Evolutionary conservation across 1,139 yeast species (phyloP), one percentile per base, ranked within the genome.

Genomic region (Pichia sp.): DNA sequence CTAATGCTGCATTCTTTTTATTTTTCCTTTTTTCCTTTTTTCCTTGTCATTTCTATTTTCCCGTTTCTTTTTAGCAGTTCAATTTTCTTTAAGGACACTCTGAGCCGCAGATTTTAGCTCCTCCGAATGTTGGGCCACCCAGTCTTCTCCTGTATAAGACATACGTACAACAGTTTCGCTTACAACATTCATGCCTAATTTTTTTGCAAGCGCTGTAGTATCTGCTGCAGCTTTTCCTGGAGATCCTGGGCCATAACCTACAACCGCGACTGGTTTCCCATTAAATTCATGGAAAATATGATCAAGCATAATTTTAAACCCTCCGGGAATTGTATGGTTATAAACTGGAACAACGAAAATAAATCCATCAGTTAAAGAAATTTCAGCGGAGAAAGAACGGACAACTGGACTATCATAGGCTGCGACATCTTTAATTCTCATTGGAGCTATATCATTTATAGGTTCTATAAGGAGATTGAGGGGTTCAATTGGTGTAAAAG

Each of bases 291-390:
- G 30, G 40, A n/a, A 41, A 30, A 35, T 35, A 30, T 41, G 43
- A 26, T 41, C 43, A 22, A 41, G 16, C 43, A 41, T 41, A 27
- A 35, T 41, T 26, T 41, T 41, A 27, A 41, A 41, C 11, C 39
- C 36, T 12, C 43, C 43, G 10, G 40, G 39, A 28, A 36, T 36
- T 20, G 35, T 28, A 34, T 41, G 39, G 27, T 41, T 41, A 28
- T 41, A 41, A 24, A 41, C 40, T 12, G 43, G 43, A 20, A 41
- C 23, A 16, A 41, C 30, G 25, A 35, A 41, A 20, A 41, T n/a
- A 28, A 36, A 41, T 20, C 30, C 35, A 11, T 35, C 39, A 11
- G 36, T 11, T 32, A 27, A 22, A 6, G 11, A n/a, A 28, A 41
- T 33, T 5, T n/a, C 36, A 6, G 8, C n/a, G 8, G 43, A 35